A percentile compares a stretch with the other conserved stretches of the same genome.
Conservation (phyloP, 1,284 basidiomycete genomes). For the Marasmius oreades region DNA sequence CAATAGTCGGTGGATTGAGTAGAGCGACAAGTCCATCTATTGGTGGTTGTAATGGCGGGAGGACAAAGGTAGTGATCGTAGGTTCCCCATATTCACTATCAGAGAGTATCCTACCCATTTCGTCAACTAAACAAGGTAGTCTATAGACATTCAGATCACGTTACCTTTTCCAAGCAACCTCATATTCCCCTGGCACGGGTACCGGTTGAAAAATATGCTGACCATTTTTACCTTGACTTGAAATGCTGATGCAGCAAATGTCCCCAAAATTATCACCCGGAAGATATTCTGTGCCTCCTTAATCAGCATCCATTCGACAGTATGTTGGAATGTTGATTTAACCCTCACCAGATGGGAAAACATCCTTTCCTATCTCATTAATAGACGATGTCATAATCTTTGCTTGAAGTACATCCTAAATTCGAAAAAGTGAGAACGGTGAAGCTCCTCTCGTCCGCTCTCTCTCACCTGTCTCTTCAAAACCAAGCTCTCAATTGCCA, state of each 20-base stretch:
- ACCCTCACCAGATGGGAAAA: slow-evolving; percentile 37
- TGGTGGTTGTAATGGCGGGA: slow-evolving; percentile 61
- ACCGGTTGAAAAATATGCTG: slow-evolving; percentile 30
- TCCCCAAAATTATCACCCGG: slow-evolving; percentile 62
- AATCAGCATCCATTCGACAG: slow-evolving; percentile 2
- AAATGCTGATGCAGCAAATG: slow-evolving; percentile 48
- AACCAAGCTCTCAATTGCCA: slow-evolving; percentile 49
- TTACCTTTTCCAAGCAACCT: slow-evolving; percentile 68
- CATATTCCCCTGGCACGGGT: slow-evolving; percentile 53
- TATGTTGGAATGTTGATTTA: not conserved
- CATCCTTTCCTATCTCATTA: slow-evolving; percentile 25
- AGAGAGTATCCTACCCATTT: slow-evolving; percentile 34
- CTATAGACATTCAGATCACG: slow-evolving; percentile 10
- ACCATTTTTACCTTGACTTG: slow-evolving; percentile 37
- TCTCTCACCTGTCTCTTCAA: slow-evolving; percentile 45
- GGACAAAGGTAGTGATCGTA: slow-evolving; percentile 46
- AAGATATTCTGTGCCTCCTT: slow-evolving; percentile 45
- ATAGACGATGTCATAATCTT: slow-evolving; percentile 43
- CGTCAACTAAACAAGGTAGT: not conserved
- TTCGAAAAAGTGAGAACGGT: not conserved
- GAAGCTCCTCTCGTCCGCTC: not conserved
- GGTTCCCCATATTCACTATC: slow-evolving; percentile 39
- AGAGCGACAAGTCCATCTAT: slow-evolving; percentile 60
- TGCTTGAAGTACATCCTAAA: slow-evolving; percentile 43
- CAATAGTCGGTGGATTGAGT: slow-evolving; percentile 55